Percentiles rank a stretch among this genome's conserved stretches.
Evolutionary conservation across 2,329 filamentous ascomycete species (phyloP).

Genomic region (Plenodomus tracheiphilus): DNA sequence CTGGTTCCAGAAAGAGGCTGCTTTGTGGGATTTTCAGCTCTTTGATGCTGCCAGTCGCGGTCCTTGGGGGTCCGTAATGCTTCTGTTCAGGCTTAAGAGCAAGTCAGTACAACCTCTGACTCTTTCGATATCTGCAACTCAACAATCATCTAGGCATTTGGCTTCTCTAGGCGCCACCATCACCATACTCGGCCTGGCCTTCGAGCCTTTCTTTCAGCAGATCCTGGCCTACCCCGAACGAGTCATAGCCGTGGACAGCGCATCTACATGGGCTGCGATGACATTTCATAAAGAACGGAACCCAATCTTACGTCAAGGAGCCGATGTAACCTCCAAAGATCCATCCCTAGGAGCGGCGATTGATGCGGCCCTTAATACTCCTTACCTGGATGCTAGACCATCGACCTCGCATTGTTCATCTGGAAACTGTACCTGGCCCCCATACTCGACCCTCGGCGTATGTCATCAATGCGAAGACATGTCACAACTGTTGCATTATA

Average conservation of each 20-base stretch:
- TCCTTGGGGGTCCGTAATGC: slow-evolving; percentile 21
- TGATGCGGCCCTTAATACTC: slow-evolving; percentile 1
- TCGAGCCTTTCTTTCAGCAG: slow-evolving; percentile 25
- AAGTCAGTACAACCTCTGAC: slow-evolving; percentile 16
- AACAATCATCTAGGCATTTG: slow-evolving; percentile 3
- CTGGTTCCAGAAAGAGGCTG: slow-evolving; percentile 16
- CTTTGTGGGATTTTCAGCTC: slow-evolving; percentile 14
- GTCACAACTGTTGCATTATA: slow-evolving; percentile 6
- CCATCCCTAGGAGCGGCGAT: not conserved
- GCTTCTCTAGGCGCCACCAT: slow-evolving; percentile 15
- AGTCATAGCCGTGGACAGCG: not conserved
- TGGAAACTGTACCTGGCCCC: slow-evolving; percentile 18
- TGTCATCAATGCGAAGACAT: slow-evolving; percentile 20
- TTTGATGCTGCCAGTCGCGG: slow-evolving; percentile 23
- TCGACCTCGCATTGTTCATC: slow-evolving; percentile 12
- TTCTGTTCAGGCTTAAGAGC: slow-evolving; percentile 16
- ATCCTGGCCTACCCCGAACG: slow-evolving; percentile 13
- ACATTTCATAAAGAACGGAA: not conserved
- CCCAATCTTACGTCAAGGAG: not conserved
- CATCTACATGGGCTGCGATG: not conserved
- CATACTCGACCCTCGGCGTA: slow-evolving; percentile 18
- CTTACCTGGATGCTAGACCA: not conserved
- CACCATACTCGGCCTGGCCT: slow-evolving; percentile 16
- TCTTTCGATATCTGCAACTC: too few relatives aligned
- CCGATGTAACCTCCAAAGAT: not conserved